phyloP scores from a whole-genome alignment of 2,329 filamentous ascomycete species.

The Aspergillus texensis region DNA sequence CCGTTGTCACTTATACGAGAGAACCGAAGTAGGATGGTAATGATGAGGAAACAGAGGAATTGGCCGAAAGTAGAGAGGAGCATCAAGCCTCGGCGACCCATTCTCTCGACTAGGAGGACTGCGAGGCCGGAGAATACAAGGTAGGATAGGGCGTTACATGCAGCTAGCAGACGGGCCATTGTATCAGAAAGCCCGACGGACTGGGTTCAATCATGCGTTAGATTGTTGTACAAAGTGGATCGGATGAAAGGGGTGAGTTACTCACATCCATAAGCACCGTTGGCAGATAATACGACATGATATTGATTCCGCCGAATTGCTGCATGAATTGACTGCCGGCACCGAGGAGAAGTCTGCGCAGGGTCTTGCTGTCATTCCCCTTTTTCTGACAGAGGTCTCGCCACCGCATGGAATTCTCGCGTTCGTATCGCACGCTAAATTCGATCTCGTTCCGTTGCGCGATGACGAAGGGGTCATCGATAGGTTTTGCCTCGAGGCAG shows the following conservation, averaged over 20 bases:
- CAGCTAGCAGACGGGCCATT: conserved; percentile 58
- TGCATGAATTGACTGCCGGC: conserved; percentile 58
- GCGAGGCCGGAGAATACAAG: conserved; percentile 44
- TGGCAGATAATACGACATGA: conserved; percentile 50
- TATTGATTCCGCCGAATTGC: conserved; percentile 46
- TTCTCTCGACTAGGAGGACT: not conserved
- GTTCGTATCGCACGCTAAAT: not conserved
- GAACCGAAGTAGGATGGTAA: not conserved
- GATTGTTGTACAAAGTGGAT: conserved; percentile 52
- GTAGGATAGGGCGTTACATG: conserved; percentile 55
- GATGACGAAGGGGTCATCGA: not conserved
- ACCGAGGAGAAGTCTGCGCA: conserved; percentile 56
- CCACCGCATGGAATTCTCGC: not conserved
- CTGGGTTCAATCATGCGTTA: conserved; percentile 47
- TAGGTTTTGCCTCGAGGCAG: not conserved
- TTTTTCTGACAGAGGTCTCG: not conserved
- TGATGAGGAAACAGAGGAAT: not conserved
- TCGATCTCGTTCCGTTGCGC: not conserved
- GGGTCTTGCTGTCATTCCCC: conserved; percentile 45
- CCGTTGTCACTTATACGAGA: not conserved
- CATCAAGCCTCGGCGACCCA: not conserved
- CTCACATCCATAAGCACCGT: too few species aligned
- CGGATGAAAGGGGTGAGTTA: fast-evolving
- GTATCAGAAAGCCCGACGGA: conserved; percentile 57
- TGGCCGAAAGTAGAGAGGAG: not conserved